Conservation (phyloP, 805 yeast species). For the Cyberlindnera japonica region DNA sequence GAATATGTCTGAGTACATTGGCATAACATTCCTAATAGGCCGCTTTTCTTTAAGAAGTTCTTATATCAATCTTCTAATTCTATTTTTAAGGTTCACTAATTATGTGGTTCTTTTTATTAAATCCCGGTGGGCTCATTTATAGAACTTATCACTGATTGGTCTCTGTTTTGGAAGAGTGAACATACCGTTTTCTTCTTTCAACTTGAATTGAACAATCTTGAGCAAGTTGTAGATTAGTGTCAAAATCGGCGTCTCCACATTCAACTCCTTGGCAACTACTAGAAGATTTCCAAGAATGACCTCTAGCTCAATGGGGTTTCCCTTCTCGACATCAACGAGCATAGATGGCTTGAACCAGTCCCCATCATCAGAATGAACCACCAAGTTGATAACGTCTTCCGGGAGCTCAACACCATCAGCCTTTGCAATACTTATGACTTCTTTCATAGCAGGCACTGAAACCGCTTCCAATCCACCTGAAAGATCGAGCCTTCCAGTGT, state of each 20-base stretch:
- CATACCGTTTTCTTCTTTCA: constrained; percentile 53
- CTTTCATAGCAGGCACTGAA: constrained; percentile 61
- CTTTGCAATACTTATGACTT: constrained; percentile 59
- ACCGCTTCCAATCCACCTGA: constrained; percentile 41
- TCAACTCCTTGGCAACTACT: constrained; percentile 44
- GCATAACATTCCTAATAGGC: no score
- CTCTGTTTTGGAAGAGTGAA: constrained; percentile 41
- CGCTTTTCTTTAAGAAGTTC: no score
- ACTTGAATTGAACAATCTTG: constrained; percentile 55
- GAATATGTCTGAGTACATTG: no score
- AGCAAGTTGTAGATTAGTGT: constrained; percentile 55
- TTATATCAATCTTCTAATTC: no score
- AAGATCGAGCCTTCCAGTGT: constrained; percentile 49
- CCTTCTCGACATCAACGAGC: constrained; percentile 65
- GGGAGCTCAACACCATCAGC: constrained; percentile 62
- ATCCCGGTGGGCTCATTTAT: no score
- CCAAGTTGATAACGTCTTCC: constrained; percentile 41
- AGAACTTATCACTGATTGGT: constrained; percentile 25
- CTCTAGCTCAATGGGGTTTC: constrained; percentile 68
- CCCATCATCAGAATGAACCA: constrained; percentile 57
- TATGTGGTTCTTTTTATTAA: no score
- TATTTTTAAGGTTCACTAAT: no score
- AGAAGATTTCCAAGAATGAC: constrained; percentile 67
- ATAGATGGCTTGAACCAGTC: constrained; percentile 65
- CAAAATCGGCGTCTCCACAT: constrained; percentile 55